phyloP scores from a whole-genome alignment of 345 rosid species.

The Heritiera fomes region DNA sequence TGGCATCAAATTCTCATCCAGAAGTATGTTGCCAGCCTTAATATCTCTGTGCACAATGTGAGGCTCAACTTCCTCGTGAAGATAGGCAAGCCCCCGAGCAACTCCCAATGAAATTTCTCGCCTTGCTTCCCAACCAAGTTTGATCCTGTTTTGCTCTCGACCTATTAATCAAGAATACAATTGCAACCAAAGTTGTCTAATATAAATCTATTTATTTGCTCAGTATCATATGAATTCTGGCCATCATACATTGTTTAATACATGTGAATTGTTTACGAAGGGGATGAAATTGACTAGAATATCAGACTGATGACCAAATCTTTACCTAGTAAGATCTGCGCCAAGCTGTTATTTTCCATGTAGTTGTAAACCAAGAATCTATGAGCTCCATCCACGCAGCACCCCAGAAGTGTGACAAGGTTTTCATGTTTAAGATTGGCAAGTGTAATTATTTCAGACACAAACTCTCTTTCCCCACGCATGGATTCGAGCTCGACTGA shows the following conservation, averaged over 20 bases:
- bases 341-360: conserved; percentile 61
- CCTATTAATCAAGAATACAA: conserved; percentile 37
- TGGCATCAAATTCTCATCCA: conserved; percentile 47
- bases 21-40: conserved; percentile 57
- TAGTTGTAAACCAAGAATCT: conserved; percentile 55
- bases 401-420: conserved; percentile 58
- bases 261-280: neutral
- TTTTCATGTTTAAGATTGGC: conserved; percentile 51
- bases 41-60: conserved; percentile 62
- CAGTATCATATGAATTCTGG: neutral
- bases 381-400: conserved; percentile 50
- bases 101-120: conserved; percentile 46
- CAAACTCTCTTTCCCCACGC: conserved; percentile 63
- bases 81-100: conserved; percentile 54
- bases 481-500: conserved; percentile 51
- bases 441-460: conserved; percentile 54
- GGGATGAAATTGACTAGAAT: neutral
- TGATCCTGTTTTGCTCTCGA: conserved; percentile 44
- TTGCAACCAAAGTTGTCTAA: conserved; percentile 17
- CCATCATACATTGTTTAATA: neutral
- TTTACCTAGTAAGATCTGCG: conserved; percentile 50
- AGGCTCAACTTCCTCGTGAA: conserved; percentile 57
- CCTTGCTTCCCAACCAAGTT: conserved; percentile 50
- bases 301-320: neutral
- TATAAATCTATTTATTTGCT: neutral